Conservation (phyloP, 1,139 yeast species). For the Hyphopichia wangnamkhiaoensis region DNA sequence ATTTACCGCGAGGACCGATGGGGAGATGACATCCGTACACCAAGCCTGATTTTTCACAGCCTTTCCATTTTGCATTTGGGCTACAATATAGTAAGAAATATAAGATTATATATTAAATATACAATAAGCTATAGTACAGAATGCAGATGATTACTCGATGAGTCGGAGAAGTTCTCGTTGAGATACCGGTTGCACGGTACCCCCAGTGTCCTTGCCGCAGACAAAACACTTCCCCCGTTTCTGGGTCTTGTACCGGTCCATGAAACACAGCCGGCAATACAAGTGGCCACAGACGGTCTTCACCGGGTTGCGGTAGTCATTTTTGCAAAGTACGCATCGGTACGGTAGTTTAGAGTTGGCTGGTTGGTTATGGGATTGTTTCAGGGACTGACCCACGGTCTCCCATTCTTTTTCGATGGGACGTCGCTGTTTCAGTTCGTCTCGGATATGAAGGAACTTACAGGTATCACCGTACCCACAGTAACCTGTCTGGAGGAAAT, state of each 20-base stretch:
- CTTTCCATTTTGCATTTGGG: too few relatives aligned
- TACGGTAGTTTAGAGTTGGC: slow-evolving; percentile 45
- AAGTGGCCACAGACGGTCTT: slow-evolving; percentile 66
- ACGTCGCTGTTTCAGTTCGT: slow-evolving; percentile 77
- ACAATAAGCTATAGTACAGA: too few relatives aligned
- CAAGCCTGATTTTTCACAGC: too few relatives aligned
- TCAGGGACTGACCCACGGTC: slow-evolving; percentile 20
- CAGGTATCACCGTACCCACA: slow-evolving; percentile 99
- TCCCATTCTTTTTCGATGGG: slow-evolving; percentile 78
- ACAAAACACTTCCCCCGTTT: slow-evolving; percentile 49
- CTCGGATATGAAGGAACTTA: slow-evolving; percentile 88
- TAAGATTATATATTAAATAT: too few relatives aligned
- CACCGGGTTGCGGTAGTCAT: slow-evolving; percentile 58
- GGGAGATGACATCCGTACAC: too few relatives aligned
- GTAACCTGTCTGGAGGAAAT: slow-evolving; percentile 85
- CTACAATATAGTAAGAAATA: too few relatives aligned
- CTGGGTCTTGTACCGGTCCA: slow-evolving; percentile 47
- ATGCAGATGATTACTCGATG: too few relatives aligned
- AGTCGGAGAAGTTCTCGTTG: slow-evolving; percentile 14
- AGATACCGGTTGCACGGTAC: slow-evolving; percentile 36
- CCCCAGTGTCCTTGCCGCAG: slow-evolving; percentile 61
- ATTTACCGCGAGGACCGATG: too few relatives aligned
- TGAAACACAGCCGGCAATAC: slow-evolving; percentile 67
- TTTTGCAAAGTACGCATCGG: slow-evolving; percentile 64
- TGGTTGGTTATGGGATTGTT: slow-evolving; percentile 5